Percentiles rank a stretch among this genome's conserved stretches.
Evolutionary conservation across 768 basidiomycete genomes (phyloP).

Genomic region (Lyophyllum semitale): DNA sequence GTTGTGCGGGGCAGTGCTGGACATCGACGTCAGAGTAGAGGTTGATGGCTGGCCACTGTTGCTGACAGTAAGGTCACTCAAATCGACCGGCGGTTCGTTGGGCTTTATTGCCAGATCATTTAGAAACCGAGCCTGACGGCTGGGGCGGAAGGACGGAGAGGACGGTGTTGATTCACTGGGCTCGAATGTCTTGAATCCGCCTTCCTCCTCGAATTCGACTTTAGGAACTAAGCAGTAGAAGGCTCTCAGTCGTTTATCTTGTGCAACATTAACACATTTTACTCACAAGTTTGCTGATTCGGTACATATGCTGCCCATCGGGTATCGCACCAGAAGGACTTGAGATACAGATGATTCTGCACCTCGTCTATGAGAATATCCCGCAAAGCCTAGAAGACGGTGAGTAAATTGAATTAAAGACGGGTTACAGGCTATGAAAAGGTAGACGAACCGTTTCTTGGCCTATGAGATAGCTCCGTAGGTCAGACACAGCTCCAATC

Average conservation of each 20-base stretch:
- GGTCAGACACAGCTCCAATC: slow-evolving; percentile 90
- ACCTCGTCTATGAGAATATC: slow-evolving; percentile 96
- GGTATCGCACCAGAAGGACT: slow-evolving; percentile 93
- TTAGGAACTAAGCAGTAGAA: slow-evolving; percentile 53
- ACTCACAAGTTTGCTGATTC: slow-evolving; percentile 77
- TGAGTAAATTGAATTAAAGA: background rate
- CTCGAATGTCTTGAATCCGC: slow-evolving; percentile 25
- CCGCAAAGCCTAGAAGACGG: slow-evolving; percentile 65
- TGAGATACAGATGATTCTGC: slow-evolving; percentile 96
- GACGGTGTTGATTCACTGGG: slow-evolving; percentile 39
- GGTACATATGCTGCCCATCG: slow-evolving; percentile 86
- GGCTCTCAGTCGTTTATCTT: background rate
- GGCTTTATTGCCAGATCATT: slow-evolving; percentile 66
- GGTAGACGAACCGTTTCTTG: slow-evolving; percentile 75
- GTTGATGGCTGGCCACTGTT: slow-evolving; percentile 18
- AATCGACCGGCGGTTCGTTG: slow-evolving; percentile 76
- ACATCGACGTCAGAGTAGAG: slow-evolving; percentile 16
- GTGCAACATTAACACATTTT: background rate
- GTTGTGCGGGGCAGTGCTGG: slow-evolving; percentile 41
- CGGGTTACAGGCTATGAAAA: background rate
- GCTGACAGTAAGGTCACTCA: slow-evolving; percentile 43
- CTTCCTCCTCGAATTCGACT: slow-evolving; percentile 64
- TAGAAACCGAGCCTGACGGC: slow-evolving; percentile 63
- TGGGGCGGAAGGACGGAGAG: slow-evolving; percentile 40
- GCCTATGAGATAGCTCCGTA: slow-evolving; percentile 77